phyloP scores from a whole-genome alignment of 176 grass and related monocot species.

The Oryza meyeriana region DNA sequence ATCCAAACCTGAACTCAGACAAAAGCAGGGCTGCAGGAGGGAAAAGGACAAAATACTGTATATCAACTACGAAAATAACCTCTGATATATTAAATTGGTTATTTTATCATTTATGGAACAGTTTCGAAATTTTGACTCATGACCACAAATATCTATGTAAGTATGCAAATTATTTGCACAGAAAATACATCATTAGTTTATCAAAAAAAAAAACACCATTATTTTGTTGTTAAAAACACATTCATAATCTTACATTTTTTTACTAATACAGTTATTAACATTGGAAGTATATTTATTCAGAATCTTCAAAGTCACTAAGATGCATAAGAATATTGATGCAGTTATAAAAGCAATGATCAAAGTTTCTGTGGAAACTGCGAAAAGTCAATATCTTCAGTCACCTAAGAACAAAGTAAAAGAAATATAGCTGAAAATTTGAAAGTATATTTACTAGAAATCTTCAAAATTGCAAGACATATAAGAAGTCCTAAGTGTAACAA shows the following conservation, averaged over 20 bases:
- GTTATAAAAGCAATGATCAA: neutral
- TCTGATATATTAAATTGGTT: slow-evolving; percentile 7
- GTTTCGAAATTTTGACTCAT: neutral
- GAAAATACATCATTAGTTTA: neutral
- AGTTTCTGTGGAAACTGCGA: neutral
- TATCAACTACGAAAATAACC: neutral
- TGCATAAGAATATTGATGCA: neutral
- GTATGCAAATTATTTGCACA: neutral
- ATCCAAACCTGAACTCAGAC: slow-evolving; percentile 93
- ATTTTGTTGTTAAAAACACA: neutral
- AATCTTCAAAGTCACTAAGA: neutral
- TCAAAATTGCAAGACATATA: neutral
- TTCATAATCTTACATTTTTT: neutral
- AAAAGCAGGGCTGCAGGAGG: slow-evolving; percentile 67
- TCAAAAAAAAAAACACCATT: neutral
- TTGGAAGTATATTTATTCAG: neutral
- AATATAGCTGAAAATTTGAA: neutral
- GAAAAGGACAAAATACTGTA: slow-evolving; percentile 1
- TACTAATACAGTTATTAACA: neutral
- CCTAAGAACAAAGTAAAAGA: slow-evolving; percentile 10
- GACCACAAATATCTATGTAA: neutral
- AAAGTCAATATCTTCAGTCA: neutral
- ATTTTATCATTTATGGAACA: neutral
- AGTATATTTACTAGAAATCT: neutral
- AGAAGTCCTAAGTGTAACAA: neutral